Evolutionary conservation across 2,329 filamentous ascomycete species (phyloP), one percentile per base, ranked within the genome.

Genomic region (Alternaria conjuncta): DNA sequence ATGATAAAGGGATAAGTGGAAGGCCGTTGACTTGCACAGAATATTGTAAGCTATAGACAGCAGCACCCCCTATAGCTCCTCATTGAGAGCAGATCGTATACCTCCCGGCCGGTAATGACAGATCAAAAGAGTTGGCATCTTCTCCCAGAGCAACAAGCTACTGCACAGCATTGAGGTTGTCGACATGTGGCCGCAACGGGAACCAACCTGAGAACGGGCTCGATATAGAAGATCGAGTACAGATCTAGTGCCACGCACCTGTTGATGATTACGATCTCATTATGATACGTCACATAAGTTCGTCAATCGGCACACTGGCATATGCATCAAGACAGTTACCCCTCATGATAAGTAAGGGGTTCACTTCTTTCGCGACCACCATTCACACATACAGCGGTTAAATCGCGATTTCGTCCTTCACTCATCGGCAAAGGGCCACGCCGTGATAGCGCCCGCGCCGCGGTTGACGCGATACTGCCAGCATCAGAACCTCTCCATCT

Each of bases 1-100:
- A n/a, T n/a, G n/a, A n/a, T n/a, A n/a, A n/a, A n/a, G n/a, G n/a
- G n/a, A n/a, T n/a, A n/a, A n/a, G n/a, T n/a, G n/a, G n/a, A 41
- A n/a, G 32, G 8, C 8, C 8, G 4, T 3, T n/a, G 15, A n/a
- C 15, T 3, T 0, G 0, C 32, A n/a, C 0, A 10, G 2, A 0
- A 15, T 41, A 41, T 1, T 41, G 15, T 18, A 0, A 18, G 36
- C 36, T 41, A 41, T 6, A 41, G 15, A 0, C 15, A 3, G 11
- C 18, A 6, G 8, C 8, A 18, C 0, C 8, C 3, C 5, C 36
- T 18, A 41, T n/a, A 8, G n/a, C 2, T 9, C 15, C 3, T 10
- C 8, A 3, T n/a, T 2, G 4, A 4, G 3, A 5, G 3, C 15
- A 4, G 32, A 3, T 41, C 15, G 15, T 36, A 1, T 32, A 15